Evolutionary conservation across 2,329 filamentous ascomycete genomes (phyloP).

Genomic region (Parasarocladium wereldwijsianum): DNA sequence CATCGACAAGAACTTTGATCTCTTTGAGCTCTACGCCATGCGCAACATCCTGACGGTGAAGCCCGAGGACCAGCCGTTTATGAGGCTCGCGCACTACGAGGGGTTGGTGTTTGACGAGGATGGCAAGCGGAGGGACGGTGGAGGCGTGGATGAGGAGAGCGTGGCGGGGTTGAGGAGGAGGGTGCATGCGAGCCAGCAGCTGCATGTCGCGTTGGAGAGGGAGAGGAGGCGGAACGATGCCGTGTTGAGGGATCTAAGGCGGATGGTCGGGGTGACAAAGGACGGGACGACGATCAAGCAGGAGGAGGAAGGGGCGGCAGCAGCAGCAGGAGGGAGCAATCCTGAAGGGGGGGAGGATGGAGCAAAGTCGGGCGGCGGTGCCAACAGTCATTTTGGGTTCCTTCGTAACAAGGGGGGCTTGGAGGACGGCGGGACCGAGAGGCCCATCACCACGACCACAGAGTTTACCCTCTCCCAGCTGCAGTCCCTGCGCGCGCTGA

Average conservation of each 20-base stretch:
- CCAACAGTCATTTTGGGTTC: constrained; percentile 33
- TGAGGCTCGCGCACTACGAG: constrained; percentile 75
- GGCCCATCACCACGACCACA: constrained; percentile 54
- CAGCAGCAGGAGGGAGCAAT: neutral
- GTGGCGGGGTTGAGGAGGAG: constrained; percentile 60
- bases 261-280: constrained; percentile 18
- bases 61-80: constrained; percentile 60
- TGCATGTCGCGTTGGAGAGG: constrained; percentile 53
- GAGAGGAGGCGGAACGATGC: constrained; percentile 61
- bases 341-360: constrained; percentile 9
- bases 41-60: constrained; percentile 64
- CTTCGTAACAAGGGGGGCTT: constrained; percentile 35
- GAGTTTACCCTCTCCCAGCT: constrained; percentile 74
- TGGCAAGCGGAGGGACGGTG: neutral
- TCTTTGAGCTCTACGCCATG: constrained; percentile 80
- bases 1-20: constrained; percentile 75
- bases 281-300: constrained; percentile 7
- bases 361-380: constrained; percentile 8
- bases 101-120: constrained; percentile 33
- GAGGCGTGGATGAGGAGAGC: constrained; percentile 28
- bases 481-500: constrained; percentile 58
- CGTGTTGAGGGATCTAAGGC: constrained; percentile 49
- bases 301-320: constrained; percentile 2
- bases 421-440: constrained; percentile 31
- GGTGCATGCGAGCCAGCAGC: constrained; percentile 62